phyloP scores from a whole-genome alignment of 2,329 filamentous ascomycete genomes.

The Beauveria caledonica region DNA sequence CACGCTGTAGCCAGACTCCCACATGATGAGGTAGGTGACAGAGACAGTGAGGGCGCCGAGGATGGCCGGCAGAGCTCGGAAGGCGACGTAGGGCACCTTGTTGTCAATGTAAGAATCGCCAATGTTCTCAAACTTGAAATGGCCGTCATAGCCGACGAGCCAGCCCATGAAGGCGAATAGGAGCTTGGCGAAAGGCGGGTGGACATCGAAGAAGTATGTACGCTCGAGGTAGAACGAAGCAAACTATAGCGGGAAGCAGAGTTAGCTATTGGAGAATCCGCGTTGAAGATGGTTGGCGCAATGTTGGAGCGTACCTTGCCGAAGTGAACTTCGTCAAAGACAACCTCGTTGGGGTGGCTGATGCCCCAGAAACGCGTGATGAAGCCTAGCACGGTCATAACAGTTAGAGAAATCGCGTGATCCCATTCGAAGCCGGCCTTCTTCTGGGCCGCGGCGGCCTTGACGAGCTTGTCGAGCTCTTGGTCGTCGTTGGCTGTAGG shows the following conservation, averaged over 20 bases:
- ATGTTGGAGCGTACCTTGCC: slow-evolving; percentile 67
- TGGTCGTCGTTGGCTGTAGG: slow-evolving; percentile 26
- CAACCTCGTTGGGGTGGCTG: slow-evolving; percentile 88
- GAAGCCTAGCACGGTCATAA: slow-evolving; percentile 81
- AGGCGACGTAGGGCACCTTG: slow-evolving; percentile 94
- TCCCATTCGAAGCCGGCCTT: slow-evolving; percentile 60
- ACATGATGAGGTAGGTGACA: slow-evolving; percentile 97
- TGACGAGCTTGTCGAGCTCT: slow-evolving; percentile 42
- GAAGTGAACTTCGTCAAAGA: slow-evolving; percentile 99
- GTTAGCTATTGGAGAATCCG: neutral
- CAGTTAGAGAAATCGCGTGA: slow-evolving; percentile 67
- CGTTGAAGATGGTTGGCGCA: neutral
- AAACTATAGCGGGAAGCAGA: slow-evolving; percentile 40
- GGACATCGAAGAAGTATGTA: slow-evolving; percentile 99
- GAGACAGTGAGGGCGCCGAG: slow-evolving; percentile 89
- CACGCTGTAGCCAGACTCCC: slow-evolving; percentile 96
- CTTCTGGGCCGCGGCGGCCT: slow-evolving; percentile 26
- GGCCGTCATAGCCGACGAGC: slow-evolving; percentile 93
- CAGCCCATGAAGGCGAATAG: slow-evolving; percentile 95
- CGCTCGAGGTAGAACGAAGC: slow-evolving; percentile 82
- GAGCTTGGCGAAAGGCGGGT: slow-evolving; percentile 96
- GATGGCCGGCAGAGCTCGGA: slow-evolving; percentile 84
- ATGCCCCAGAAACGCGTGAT: slow-evolving; percentile 94
- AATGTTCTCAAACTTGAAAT: slow-evolving; percentile 98
- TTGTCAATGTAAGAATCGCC: slow-evolving; percentile 96